Conservation (phyloP, 2,329 filamentous ascomycete species). For the Ascochyta viciae-villosae region DNA sequence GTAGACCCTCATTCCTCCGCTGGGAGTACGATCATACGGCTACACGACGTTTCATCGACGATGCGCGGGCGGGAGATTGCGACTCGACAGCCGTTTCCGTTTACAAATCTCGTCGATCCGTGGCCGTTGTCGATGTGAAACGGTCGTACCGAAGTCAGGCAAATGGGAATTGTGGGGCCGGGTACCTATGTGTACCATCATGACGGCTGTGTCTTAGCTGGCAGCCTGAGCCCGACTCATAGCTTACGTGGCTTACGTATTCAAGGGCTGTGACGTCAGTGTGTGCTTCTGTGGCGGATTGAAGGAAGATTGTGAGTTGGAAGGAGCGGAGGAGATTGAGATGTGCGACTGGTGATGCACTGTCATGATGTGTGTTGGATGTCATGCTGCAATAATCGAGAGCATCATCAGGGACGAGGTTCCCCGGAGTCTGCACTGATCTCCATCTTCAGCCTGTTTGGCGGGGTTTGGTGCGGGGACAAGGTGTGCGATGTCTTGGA, state of each 20-base stretch:
- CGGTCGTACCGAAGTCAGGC: conserved; percentile 14
- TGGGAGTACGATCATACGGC: conserved; percentile 1
- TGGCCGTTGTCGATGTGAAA: conserved; percentile 19
- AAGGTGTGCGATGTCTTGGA: conserved; percentile 1
- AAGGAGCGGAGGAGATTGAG: conserved; percentile 1
- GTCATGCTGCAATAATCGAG: neutral
- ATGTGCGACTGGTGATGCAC: conserved; percentile 1
- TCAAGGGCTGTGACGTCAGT: conserved; percentile 13
- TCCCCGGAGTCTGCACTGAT: conserved; percentile 1
- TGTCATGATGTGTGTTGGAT: neutral
- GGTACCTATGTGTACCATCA: conserved; percentile 11
- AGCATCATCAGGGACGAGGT: neutral
- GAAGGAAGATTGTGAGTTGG: neutral
- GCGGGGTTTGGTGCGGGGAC: conserved; percentile 14
- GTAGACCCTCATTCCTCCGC: neutral
- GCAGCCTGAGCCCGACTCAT: neutral
- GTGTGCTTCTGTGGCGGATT: conserved; percentile 1
- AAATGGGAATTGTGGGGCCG: conserved; percentile 8
- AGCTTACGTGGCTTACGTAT: conserved; percentile 14
- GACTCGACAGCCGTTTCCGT: conserved; percentile 9
- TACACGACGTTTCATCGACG: conserved; percentile 9
- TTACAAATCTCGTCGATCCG: conserved; percentile 5
- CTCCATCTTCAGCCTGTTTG: neutral
- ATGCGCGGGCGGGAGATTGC: conserved; percentile 18
- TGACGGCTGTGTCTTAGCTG: conserved; percentile 4